These are phyloP conservation scores for Lipomyces oligophaga DNA, from an alignment of 805 yeast genomes.

Conservation along the genomic window DNA sequence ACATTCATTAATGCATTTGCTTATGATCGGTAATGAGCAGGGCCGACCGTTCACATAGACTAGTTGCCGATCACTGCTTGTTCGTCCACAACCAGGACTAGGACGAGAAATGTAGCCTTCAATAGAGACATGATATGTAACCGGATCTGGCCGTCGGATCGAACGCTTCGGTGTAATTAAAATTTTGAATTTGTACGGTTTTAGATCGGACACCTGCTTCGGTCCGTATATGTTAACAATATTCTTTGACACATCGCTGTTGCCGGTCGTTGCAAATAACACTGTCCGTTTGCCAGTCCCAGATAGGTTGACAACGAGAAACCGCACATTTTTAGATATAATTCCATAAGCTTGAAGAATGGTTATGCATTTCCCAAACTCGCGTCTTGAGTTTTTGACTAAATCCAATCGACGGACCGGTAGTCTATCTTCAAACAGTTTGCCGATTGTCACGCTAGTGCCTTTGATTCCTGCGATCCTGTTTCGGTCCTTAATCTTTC, in stretches of 20 bases:
- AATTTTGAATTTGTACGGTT: slow-evolving; percentile 44
- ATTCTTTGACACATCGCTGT: slow-evolving; percentile 48
- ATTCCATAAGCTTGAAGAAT: slow-evolving; percentile 67
- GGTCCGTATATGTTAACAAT: slow-evolving; percentile 69
- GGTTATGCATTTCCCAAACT: slow-evolving; percentile 63
- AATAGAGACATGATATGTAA: slow-evolving; percentile 36
- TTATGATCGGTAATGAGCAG: slow-evolving; percentile 51
- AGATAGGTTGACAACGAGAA: slow-evolving; percentile 54
- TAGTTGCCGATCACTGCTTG: slow-evolving; percentile 69
- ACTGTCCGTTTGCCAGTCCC: slow-evolving; percentile 36
- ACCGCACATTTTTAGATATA: slow-evolving; percentile 53
- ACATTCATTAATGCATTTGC: slow-evolving; percentile 63
- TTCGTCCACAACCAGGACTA: slow-evolving; percentile 74
- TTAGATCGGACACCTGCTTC: slow-evolving; percentile 55
- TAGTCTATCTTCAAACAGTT: slow-evolving; percentile 55
- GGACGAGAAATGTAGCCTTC: slow-evolving; percentile 69
- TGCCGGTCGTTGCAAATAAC: slow-evolving; percentile 58
- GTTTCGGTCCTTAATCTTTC: slow-evolving; percentile 44
- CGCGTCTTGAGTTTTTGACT: slow-evolving; percentile 61
- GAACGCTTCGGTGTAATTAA: slow-evolving; percentile 6
- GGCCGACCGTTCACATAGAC: slow-evolving; percentile 77
- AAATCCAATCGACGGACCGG: slow-evolving; percentile 84
- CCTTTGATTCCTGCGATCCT: slow-evolving; percentile 59
- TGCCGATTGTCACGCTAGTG: slow-evolving; percentile 56
- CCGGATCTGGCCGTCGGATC: slow-evolving; percentile 9